Conservation (phyloP, 2,329 filamentous ascomycete species). For the Neofusicoccum laricinum region DNA sequence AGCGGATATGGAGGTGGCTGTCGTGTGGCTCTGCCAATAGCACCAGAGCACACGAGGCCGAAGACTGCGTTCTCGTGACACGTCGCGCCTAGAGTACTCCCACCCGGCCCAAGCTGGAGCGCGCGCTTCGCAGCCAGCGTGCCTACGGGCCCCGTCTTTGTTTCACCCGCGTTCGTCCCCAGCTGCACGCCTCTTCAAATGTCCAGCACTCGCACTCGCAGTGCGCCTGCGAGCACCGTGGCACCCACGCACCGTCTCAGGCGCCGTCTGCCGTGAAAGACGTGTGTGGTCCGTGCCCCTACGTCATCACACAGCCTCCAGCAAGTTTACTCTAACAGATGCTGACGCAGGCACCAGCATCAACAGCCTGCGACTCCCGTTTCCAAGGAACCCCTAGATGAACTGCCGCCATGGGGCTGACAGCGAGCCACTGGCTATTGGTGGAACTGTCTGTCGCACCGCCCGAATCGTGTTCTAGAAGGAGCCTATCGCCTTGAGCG, state of each 20-base stretch:
- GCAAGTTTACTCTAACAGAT: background rate
- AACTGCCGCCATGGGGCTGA: no score
- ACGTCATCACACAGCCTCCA: background rate
- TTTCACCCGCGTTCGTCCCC: background rate
- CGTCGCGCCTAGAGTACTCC: conserved; percentile 10
- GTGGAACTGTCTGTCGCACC: background rate
- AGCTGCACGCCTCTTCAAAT: background rate
- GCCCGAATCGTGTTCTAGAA: background rate
- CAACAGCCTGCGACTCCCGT: no score
- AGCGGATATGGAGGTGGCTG: background rate
- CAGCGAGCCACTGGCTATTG: background rate
- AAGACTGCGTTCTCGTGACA: background rate
- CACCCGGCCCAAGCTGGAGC: background rate
- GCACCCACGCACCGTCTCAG: no score
- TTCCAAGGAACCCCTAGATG: no score
- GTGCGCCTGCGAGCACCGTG: no score
- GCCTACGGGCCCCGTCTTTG: background rate
- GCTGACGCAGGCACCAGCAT: no score
- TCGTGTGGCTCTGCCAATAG: background rate
- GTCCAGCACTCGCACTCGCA: no score
- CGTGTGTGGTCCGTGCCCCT: background rate
- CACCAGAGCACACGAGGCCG: background rate
- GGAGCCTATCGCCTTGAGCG: background rate
- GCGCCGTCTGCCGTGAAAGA: no score
- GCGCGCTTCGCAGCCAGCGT: background rate